Base-by-base conservation (phyloP, 164 flowering plant genomes). In the Berberis thunbergii region DNA sequence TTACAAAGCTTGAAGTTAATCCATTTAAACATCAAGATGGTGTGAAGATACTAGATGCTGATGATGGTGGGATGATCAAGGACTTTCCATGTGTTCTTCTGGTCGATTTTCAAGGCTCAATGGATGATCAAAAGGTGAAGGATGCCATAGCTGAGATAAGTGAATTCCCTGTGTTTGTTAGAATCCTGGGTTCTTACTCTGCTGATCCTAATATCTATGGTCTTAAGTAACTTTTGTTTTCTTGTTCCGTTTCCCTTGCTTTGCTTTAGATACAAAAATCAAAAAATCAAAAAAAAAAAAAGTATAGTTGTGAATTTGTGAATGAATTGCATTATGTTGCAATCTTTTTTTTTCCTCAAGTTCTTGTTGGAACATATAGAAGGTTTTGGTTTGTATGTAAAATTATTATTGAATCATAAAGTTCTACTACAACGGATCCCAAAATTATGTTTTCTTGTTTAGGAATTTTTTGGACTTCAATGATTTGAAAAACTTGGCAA, bases 51-150 rank as follows among this genome's bases (percentile, higher is more conserved):
- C 57, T 74, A 42, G 77, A 74, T 45, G 68, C 57, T 13, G 8
- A 45, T 10, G 66, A 54, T 7, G 65, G 69, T 43, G 48, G 60
- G 41, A 11, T 45, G 10, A 4, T 63, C 2, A 64, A 70, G 62
- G 68, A 63, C 48, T 74, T 70, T 49, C 73, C 60, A 4, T 54
- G 42, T 60, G 73, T 67, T 55, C 44, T 70, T 8, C 70, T 60
- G 41, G 68, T 74, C 41, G 77, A 74, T 67, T 70, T 74, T 57
- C 71, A 70, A 40, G 77, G 73, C 1, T 63, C 71, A 1, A 55
- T 70, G 43, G 73, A 67, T 41, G 76, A 74, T 66, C 68, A 44
- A 62, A 63, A 63, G 62, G 71, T 70, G 39, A 59, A 67, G 62
- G 73, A 67, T 59, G 76, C 76, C 26, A 45, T 74, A 38, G 54